Evolutionary conservation across 352 stramenopile species (phyloP).

Genomic region (Phytophthora vignae): DNA sequence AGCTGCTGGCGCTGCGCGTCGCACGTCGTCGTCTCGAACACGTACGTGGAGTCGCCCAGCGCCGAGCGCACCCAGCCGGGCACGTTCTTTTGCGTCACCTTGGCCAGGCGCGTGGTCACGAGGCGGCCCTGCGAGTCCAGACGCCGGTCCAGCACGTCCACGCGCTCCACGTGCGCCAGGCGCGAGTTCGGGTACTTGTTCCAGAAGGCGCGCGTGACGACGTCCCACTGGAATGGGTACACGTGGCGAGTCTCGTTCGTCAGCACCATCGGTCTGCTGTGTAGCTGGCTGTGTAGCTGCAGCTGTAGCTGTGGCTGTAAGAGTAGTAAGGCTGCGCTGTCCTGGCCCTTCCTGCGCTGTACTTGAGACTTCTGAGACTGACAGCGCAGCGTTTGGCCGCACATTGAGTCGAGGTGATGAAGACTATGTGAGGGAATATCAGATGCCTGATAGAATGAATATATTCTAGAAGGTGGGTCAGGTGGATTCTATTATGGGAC

Average conservation of each 20-base stretch:
- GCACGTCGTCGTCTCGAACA: conserved; percentile 85
- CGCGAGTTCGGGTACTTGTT: conserved; percentile 90
- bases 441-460: neutral
- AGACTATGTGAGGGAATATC: neutral
- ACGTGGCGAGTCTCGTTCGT: conserved; percentile 78
- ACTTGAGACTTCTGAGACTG: conserved; percentile 20
- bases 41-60: conserved; percentile 76
- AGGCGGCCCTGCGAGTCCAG: conserved; percentile 76
- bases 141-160: conserved; percentile 81
- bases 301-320: too few species aligned
- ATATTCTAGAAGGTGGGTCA: neutral
- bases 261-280: conserved; percentile 46
- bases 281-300: too few species aligned
- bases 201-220: conserved; percentile 89
- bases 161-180: conserved; percentile 82
- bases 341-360: neutral
- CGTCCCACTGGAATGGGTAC: conserved; percentile 86
- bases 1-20: conserved; percentile 71
- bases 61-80: conserved; percentile 75
- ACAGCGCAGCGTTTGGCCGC: neutral
- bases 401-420: neutral
- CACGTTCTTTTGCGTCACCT: conserved; percentile 81
- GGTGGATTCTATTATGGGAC: too few species aligned
- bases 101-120: conserved; percentile 72
- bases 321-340: neutral